phyloP scores from a whole-genome alignment of 2,329 filamentous ascomycete species.

The Sporothrix euskadiensis region DNA sequence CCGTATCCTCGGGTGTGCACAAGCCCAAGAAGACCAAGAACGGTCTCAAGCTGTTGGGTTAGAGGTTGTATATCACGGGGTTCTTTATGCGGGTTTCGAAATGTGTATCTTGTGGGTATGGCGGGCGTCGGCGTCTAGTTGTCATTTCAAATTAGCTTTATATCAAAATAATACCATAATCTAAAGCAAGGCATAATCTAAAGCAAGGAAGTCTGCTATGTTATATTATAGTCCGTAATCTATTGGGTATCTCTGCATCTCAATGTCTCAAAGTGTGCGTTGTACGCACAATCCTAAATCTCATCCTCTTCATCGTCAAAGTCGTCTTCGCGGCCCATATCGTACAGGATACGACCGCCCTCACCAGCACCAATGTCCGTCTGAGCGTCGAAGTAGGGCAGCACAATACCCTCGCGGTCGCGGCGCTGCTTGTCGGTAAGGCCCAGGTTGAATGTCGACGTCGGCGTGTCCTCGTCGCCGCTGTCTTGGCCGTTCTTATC shows the following conservation, averaged over 20 bases:
- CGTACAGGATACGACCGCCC: slow-evolving; percentile 90
- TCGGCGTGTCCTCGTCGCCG: slow-evolving; percentile 50
- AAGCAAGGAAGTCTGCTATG: background rate
- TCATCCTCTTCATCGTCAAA: slow-evolving; percentile 74
- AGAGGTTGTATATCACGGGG: background rate
- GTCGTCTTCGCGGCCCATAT: slow-evolving; percentile 95
- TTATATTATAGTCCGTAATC: background rate
- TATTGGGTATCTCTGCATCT: background rate
- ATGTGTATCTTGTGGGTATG: background rate
- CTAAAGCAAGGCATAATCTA: background rate
- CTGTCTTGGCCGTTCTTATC: slow-evolving; percentile 39
- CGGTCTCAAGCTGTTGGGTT: slow-evolving; percentile 62
- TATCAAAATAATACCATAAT: background rate
- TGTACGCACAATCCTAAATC: slow-evolving; percentile 47
- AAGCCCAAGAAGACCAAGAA: slow-evolving; percentile 70
- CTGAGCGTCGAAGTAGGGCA: slow-evolving; percentile 97
- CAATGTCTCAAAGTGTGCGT: background rate
- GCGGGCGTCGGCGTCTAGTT: slow-evolving; percentile 9
- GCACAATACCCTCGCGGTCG: slow-evolving; percentile 83
- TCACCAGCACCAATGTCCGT: slow-evolving; percentile 75
- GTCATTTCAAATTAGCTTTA: background rate
- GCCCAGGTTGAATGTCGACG: slow-evolving; percentile 78
- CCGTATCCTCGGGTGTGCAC: slow-evolving; percentile 55
- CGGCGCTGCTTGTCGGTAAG: slow-evolving; percentile 87
- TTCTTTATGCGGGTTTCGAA: background rate